Percentiles rank a stretch among this genome's conserved stretches.
Conservation (phyloP, 139 green algal genomes). For the Coccomyxa sp. region DNA sequence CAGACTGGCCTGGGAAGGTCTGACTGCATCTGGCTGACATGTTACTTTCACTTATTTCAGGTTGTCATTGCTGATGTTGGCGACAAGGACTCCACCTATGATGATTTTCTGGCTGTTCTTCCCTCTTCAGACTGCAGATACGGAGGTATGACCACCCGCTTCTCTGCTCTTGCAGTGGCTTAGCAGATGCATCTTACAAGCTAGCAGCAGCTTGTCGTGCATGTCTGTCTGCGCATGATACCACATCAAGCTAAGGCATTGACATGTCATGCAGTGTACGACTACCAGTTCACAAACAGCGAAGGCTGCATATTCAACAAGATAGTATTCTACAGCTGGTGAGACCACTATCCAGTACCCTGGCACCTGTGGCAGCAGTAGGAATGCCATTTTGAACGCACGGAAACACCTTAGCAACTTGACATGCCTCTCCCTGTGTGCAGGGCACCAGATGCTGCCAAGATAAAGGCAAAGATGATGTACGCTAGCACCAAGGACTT, state of each 20-base stretch:
- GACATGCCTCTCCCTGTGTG: neutral
- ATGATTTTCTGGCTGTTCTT: constrained; percentile 65
- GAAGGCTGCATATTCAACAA: constrained; percentile 74
- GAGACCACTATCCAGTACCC: neutral
- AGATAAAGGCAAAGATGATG: constrained; percentile 85
- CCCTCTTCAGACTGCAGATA: constrained; percentile 74
- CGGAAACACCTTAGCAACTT: neutral
- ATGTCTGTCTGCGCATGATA: neutral
- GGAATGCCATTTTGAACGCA: neutral
- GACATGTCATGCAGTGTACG: constrained; percentile 56
- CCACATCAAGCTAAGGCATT: neutral
- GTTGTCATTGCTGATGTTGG: constrained; percentile 70
- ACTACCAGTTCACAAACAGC: constrained; percentile 68
- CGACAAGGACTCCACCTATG: constrained; percentile 45
- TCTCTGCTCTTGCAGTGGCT: neutral
- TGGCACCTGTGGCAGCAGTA: neutral
- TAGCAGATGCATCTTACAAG: too few relatives aligned
- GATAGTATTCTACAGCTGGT: constrained; percentile 86
- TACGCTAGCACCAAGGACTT: constrained; percentile 88
- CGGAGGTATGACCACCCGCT: constrained; percentile 41
- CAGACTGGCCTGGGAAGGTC: neutral
- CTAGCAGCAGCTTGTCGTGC: too few relatives aligned
- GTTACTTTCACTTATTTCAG: constrained; percentile 21
- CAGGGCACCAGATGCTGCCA: constrained; percentile 69
- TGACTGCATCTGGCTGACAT: neutral